Percentiles rank a stretch among this genome's conserved stretches.
Evolutionary conservation across 2,329 filamentous ascomycete genomes (phyloP).

Genomic region (Blastomyces silverae): DNA sequence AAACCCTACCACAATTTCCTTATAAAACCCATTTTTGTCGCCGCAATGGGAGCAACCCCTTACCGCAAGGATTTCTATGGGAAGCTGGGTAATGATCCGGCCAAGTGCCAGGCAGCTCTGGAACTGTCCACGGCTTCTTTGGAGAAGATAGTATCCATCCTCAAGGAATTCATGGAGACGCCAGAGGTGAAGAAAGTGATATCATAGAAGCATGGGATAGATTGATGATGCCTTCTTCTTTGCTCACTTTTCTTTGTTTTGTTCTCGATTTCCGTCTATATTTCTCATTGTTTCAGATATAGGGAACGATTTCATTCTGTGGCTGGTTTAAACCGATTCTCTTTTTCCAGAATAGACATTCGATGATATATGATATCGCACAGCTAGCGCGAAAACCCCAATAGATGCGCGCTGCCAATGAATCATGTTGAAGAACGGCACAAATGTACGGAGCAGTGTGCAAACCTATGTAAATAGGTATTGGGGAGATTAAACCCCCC

Average conservation of each 20-base stretch:
- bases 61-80: constrained; percentile 90
- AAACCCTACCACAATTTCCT: constrained; percentile 87
- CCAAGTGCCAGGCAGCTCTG: constrained; percentile 58
- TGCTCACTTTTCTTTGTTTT: not conserved
- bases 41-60: constrained; percentile 87
- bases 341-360: not conserved
- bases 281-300: constrained; percentile 5
- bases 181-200: constrained; percentile 42
- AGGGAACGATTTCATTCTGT: not conserved
- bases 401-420: not conserved
- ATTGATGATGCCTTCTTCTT: not conserved
- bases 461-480: too few relatives aligned
- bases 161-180: constrained; percentile 57
- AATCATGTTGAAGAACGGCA: not conserved
- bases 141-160: constrained; percentile 68
- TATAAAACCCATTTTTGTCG: constrained; percentile 84
- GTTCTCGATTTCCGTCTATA: not conserved
- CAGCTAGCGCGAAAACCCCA: not conserved
- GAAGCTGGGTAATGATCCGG: constrained; percentile 57
- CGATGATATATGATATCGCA: not conserved
- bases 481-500: too few relatives aligned
- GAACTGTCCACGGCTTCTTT: constrained; percentile 67
- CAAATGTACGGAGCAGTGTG: not conserved
- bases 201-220: not conserved
- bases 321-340: not conserved